These are phyloP conservation scores for Picea abies DNA, from an alignment of 83 land plant genomes.

Conservation along the genomic window DNA sequence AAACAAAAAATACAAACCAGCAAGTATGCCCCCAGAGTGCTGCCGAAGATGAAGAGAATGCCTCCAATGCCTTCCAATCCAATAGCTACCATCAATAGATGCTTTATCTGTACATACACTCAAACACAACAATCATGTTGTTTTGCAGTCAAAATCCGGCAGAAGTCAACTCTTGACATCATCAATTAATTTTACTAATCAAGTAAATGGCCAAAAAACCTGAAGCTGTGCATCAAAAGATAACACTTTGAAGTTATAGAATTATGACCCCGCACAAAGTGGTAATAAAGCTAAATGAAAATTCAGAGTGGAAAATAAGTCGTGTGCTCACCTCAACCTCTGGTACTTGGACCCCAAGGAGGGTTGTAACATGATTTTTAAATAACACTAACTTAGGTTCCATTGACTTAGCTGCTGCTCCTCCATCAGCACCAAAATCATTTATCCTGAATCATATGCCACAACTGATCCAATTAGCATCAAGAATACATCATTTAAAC, in stretches of 20 bases:
- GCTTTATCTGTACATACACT: conserved; percentile 45
- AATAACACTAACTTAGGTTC: conserved; percentile 67
- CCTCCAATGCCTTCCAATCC: conserved; percentile 75
- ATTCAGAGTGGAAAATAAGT: no score
- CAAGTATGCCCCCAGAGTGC: conserved; percentile 63
- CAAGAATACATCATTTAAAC: neutral
- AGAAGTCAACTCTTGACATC: neutral
- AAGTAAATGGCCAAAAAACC: neutral
- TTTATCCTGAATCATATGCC: conserved; percentile 51
- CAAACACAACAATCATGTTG: neutral
- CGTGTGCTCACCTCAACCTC: conserved; percentile 49
- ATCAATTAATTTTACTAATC: no score
- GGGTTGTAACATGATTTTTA: conserved; percentile 37
- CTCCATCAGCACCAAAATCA: conserved; percentile 93
- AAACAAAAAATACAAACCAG: conserved; percentile 44
- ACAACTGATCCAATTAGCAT: neutral
- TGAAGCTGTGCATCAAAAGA: no score
- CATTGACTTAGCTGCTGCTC: conserved; percentile 59
- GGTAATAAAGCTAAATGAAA: no score
- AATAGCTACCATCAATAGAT: conserved; percentile 43
- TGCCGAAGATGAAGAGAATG: conserved; percentile 67
- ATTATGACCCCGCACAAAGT: no score
- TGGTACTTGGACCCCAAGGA: conserved; percentile 57
- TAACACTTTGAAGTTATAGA: no score
- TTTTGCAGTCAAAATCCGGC: neutral